Evolutionary conservation across 176 grass and related monocot genomes (phyloP).

Genomic region (Zoysia pacifica): DNA sequence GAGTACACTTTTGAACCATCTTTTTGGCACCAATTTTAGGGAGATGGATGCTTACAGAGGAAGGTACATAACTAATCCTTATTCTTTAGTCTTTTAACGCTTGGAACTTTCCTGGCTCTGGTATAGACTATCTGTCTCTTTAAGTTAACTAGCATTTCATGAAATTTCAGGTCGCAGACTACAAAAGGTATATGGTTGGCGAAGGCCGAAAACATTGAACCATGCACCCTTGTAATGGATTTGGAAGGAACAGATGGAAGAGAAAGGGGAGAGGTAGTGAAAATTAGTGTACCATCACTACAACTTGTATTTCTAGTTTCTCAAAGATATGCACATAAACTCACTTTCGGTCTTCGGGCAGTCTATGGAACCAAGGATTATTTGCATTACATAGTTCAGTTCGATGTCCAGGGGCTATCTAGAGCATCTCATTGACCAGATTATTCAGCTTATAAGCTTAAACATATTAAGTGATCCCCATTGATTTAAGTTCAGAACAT

Average conservation of each 20-base stretch:
- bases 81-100: conserved; percentile 31
- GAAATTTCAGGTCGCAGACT: conserved; percentile 81
- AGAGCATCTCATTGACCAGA: background rate
- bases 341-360: background rate
- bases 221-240: conserved; percentile 92
- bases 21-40: conserved; percentile 89
- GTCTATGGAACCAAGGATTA: background rate
- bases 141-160: conserved; percentile 33
- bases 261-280: conserved; percentile 95
- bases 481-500: conserved; percentile 19
- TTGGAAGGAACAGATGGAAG: conserved; percentile 98
- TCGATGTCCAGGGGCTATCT: background rate
- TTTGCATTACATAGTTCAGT: background rate
- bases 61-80: conserved; percentile 53
- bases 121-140: conserved; percentile 11
- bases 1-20: conserved; percentile 98
- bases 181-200: conserved; percentile 98
- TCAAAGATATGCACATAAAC: background rate
- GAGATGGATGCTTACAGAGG: conserved; percentile 98
- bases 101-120: background rate
- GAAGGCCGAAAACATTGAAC: conserved; percentile 76
- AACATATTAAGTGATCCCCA: background rate
- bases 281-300: background rate
- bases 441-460: conserved; percentile 5
- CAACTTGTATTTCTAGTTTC: conserved; percentile 1